Conservation (phyloP, 78 protist genomes). For the Dictyostelium purpureum region DNA sequence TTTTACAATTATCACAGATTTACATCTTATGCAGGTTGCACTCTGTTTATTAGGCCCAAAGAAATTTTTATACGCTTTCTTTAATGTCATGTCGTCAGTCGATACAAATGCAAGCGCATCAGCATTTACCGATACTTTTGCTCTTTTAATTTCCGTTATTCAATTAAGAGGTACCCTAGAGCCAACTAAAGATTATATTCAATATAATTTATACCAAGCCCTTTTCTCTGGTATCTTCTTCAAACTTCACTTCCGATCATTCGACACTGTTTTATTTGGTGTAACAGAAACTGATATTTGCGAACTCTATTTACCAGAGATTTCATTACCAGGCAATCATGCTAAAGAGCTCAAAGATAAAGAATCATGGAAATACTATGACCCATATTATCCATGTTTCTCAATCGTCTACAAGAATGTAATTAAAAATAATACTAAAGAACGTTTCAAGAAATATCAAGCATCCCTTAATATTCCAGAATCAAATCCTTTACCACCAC, state of each 20-base stretch:
- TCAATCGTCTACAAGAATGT: conserved; percentile 6
- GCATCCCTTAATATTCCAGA: conserved; percentile 25
- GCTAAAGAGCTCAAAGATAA: not conserved
- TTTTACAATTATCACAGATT: conserved; percentile 31
- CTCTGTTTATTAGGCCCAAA: conserved; percentile 24
- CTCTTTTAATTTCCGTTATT: conserved; percentile 17
- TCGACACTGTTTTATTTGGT: not conserved
- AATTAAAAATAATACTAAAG: not conserved
- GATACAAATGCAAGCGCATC: conserved; percentile 10
- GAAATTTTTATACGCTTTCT: conserved; percentile 33
- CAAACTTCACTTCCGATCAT: conserved; percentile 1
- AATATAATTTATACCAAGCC: conserved; percentile 22
- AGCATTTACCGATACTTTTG: conserved; percentile 56
- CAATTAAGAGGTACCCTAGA: conserved; percentile 29
- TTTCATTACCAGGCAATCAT: not conserved
- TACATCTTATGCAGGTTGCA: conserved; percentile 49
- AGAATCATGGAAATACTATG: conserved; percentile 19
- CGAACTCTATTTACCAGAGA: not conserved
- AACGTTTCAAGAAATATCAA: conserved; percentile 16
- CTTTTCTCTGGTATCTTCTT: conserved; percentile 32
- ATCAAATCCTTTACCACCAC: conserved; percentile 53
- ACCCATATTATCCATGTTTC: conserved; percentile 50
- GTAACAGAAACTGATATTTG: not conserved
- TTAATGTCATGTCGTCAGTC: conserved; percentile 52
- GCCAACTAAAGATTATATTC: conserved; percentile 36